phyloP scores from a whole-genome alignment of 1,284 basidiomycete species.

The Cutaneotrichosporon sp. region DNA sequence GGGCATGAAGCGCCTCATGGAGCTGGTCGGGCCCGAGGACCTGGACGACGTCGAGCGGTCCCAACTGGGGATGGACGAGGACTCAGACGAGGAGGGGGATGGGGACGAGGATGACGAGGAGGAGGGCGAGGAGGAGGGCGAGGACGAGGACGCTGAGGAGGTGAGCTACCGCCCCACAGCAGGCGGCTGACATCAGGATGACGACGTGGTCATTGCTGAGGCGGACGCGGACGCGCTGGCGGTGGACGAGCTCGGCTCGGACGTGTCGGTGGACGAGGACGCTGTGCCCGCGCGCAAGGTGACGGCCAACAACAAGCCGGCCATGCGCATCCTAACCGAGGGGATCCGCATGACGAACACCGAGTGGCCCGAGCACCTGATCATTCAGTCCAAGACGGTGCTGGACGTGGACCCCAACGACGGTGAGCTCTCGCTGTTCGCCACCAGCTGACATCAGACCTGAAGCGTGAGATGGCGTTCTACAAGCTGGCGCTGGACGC shows the following conservation, averaged over 20 bases:
- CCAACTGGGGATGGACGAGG: conserved; percentile 56
- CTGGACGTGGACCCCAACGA: conserved; percentile 72
- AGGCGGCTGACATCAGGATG: conserved; percentile 17
- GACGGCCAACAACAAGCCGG: conserved; percentile 79
- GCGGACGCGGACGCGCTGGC: conserved; percentile 59
- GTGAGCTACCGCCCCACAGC: conserved; percentile 6
- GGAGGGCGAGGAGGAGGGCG: conserved; percentile 59
- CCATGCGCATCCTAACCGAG: conserved; percentile 76
- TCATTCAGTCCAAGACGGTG: conserved; percentile 69
- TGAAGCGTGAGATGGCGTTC: conserved; percentile 92
- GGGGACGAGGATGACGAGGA: conserved; percentile 64
- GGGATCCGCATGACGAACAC: conserved; percentile 73
- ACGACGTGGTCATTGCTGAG: conserved; percentile 52
- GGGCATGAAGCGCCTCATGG: conserved; percentile 69
- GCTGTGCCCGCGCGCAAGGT: conserved; percentile 75
- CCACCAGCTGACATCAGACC: conserved; percentile 58
- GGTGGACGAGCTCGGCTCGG: conserved; percentile 69
- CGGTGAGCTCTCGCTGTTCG: conserved; percentile 27
- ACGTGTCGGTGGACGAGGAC: conserved; percentile 68
- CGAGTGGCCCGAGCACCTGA: conserved; percentile 83
- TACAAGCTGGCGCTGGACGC: conserved; percentile 93
- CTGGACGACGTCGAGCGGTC: conserved; percentile 43
- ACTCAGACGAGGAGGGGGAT: conserved; percentile 70
- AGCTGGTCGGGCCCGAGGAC: conserved; percentile 61
- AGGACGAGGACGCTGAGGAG: conserved; percentile 54